phyloP scores from a whole-genome alignment of 164 flowering plant species.

The Vitis riparia region DNA sequence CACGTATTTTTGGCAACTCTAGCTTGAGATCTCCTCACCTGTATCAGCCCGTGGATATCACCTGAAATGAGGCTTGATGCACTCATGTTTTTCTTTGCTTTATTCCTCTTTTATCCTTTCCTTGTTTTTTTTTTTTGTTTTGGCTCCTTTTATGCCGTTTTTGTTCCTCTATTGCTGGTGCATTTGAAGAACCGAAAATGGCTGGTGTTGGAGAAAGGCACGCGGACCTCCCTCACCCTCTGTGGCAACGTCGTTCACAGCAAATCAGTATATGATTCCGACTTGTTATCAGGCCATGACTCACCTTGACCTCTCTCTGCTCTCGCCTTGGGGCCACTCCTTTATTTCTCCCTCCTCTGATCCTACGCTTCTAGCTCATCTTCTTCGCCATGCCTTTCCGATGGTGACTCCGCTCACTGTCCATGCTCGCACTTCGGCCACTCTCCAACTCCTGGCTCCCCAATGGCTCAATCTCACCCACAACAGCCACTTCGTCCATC shows the following conservation, averaged over 20 bases:
- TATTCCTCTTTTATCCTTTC: too few relatives aligned
- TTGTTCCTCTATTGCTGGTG: too few relatives aligned
- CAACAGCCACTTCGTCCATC: background rate
- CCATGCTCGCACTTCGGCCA: constrained; percentile 52
- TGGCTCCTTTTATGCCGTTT: too few relatives aligned
- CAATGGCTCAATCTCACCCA: constrained; percentile 47
- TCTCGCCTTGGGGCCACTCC: constrained; percentile 84
- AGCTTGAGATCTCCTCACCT: too few relatives aligned
- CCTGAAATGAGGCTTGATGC: too few relatives aligned
- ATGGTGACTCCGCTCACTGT: constrained; percentile 48
- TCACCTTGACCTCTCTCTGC: constrained; percentile 71
- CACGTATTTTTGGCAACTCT: too few relatives aligned
- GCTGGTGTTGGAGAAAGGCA: constrained; percentile 53
- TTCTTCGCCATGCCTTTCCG: constrained; percentile 64
- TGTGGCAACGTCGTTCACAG: constrained; percentile 66
- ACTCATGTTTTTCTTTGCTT: too few relatives aligned
- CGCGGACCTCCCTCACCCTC: constrained; percentile 67
- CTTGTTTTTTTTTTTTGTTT: too few relatives aligned
- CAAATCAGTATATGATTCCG: constrained; percentile 60
- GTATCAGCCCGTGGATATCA: too few relatives aligned
- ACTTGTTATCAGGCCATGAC: constrained; percentile 53
- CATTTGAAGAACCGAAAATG: constrained; percentile 36
- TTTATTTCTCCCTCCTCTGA: constrained; percentile 36
- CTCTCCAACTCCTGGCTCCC: constrained; percentile 47
- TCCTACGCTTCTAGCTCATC: constrained; percentile 47